Percentiles rank a stretch among this genome's conserved stretches.
phyloP scores from a whole-genome alignment of 306 rosid species.

The Lithocarpus polystachyus region DNA sequence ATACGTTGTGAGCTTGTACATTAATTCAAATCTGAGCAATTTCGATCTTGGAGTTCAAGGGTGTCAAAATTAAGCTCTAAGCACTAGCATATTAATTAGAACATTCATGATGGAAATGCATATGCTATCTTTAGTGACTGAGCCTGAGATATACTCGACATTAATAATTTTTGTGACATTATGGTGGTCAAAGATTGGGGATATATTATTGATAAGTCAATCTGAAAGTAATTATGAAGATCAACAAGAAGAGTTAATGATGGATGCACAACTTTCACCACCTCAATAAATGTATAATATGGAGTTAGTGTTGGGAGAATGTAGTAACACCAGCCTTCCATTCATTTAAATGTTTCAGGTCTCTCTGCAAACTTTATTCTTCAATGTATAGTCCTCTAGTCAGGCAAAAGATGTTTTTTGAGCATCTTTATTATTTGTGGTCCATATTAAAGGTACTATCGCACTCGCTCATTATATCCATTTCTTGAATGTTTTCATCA shows the following conservation, averaged over 20 bases:
- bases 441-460: neutral
- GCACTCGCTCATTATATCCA: neutral
- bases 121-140: neutral
- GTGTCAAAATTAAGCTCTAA: neutral
- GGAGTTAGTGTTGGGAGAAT: no score
- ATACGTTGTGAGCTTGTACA: neutral
- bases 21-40: neutral
- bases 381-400: neutral
- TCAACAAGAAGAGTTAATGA: no score
- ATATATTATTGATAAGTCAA: neutral
- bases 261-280: no score
- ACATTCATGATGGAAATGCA: neutral
- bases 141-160: neutral
- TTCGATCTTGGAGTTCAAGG: neutral
- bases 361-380: neutral
- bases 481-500: neutral
- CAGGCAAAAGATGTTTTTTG: no score
- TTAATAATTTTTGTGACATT: neutral
- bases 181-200: neutral
- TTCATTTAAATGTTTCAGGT: neutral
- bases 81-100: no score
- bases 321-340: no score
- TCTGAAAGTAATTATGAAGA: no score
- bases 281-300: no score
- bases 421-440: no score